Evolutionary conservation across 1,284 basidiomycete species (phyloP).

Genomic region (Xanthoconium separans): DNA sequence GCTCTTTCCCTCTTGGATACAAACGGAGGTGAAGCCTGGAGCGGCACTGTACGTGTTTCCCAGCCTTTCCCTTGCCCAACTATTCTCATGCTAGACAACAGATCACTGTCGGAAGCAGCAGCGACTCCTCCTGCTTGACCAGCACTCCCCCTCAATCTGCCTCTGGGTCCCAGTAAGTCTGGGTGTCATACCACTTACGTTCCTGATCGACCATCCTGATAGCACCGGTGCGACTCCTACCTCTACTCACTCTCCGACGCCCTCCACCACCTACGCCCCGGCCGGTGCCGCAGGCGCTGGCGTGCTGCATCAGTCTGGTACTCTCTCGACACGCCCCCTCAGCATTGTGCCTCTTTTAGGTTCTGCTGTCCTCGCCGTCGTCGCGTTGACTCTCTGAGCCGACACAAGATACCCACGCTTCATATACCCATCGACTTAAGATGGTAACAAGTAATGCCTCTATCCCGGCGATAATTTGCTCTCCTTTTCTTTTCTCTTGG

Average conservation of each 20-base stretch:
- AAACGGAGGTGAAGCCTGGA: slow-evolving; percentile 62
- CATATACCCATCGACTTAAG: not conserved
- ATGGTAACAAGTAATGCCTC: slow-evolving; percentile 14
- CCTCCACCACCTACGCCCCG: slow-evolving; percentile 26
- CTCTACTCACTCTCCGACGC: slow-evolving; percentile 5
- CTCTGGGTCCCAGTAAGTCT: slow-evolving; percentile 18
- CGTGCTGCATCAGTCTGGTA: slow-evolving; percentile 30
- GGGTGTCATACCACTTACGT: slow-evolving; percentile 6
- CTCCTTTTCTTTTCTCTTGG: not conserved
- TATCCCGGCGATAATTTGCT: slow-evolving; percentile 28
- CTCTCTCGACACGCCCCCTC: slow-evolving; percentile 19
- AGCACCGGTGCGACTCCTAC: not conserved
- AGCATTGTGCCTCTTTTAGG: slow-evolving; percentile 18
- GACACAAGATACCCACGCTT: slow-evolving; percentile 2
- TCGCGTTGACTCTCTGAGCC: slow-evolving; percentile 20
- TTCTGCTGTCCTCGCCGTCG: slow-evolving; percentile 9
- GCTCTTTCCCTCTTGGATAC: slow-evolving; percentile 57
- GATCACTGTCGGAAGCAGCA: slow-evolving; percentile 53
- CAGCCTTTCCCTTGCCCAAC: not conserved
- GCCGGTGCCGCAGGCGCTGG: slow-evolving; percentile 59
- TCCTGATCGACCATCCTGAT: not conserved
- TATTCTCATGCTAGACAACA: slow-evolving; percentile 25
- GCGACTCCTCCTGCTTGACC: slow-evolving; percentile 49
- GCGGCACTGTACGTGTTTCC: slow-evolving; percentile 45
- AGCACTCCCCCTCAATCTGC: slow-evolving; percentile 13